Percentiles rank a stretch among this genome's conserved stretches.
phyloP scores from a whole-genome alignment of 441 rosid species.

The Pelargonium australe region DNA sequence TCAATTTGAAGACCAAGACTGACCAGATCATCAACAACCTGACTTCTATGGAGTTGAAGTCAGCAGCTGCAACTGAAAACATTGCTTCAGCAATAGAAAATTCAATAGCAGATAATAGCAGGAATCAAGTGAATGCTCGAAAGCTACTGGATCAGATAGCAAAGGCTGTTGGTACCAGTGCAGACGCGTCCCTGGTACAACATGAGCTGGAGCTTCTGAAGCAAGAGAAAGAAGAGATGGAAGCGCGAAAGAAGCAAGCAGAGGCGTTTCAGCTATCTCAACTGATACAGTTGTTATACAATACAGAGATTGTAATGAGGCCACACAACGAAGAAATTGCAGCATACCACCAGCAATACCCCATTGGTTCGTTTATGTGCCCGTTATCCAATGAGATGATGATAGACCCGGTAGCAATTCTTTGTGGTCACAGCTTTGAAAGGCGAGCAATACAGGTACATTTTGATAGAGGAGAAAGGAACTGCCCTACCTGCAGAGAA shows the following conservation, averaged over 20 bases:
- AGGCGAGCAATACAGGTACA: conserved; percentile 38
- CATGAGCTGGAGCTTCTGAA: conserved; percentile 38
- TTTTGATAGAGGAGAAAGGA: conserved; percentile 30
- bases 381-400: conserved; percentile 40
- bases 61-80: conserved; percentile 23
- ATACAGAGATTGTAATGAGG: conserved; percentile 30
- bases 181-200: conserved; percentile 27
- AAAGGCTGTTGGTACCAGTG: conserved; percentile 34
- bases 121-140: conserved; percentile 27
- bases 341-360: conserved; percentile 22
- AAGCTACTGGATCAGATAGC: conserved; percentile 37
- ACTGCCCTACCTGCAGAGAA: conserved; percentile 41
- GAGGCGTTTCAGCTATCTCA: conserved; percentile 45
- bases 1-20: conserved; percentile 30
- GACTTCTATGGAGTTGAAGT: conserved; percentile 31
- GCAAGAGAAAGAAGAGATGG: conserved; percentile 43
- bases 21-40: conserved; percentile 23
- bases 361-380: conserved; percentile 35
- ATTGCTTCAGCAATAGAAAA: conserved; percentile 36
- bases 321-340: conserved; percentile 23
- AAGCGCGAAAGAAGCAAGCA: conserved; percentile 44
- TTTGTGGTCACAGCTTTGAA: conserved; percentile 50
- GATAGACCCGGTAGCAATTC: conserved; percentile 42
- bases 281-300: conserved; percentile 36
- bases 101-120: conserved; percentile 19